Conservation (phyloP, 202 grass and related monocot species). For the Panicum virgatum region DNA sequence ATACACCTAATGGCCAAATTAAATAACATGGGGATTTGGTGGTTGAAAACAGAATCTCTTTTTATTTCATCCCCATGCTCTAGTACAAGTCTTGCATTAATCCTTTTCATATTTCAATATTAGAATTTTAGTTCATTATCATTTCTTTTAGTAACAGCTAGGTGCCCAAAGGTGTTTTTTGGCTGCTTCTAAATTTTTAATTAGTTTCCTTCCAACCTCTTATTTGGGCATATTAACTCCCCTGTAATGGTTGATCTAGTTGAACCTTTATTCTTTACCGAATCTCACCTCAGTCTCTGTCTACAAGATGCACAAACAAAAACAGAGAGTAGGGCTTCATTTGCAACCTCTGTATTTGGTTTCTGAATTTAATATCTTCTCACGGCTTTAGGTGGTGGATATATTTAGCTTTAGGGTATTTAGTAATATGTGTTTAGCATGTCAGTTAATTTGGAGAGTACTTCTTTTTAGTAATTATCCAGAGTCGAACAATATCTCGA, state of each 20-base stretch:
- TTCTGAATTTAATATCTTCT: conserved; percentile 15
- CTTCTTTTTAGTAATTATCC: not conserved
- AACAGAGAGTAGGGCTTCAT: not conserved
- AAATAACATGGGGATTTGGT: conserved; percentile 1
- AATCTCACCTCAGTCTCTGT: conserved; percentile 8
- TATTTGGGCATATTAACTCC: not conserved
- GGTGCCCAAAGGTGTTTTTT: not conserved
- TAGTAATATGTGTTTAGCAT: conserved; percentile 4
- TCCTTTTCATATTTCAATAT: not conserved
- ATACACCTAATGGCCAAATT: not conserved
- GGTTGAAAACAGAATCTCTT: not conserved
- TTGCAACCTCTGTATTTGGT: not conserved
- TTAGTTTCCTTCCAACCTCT: not conserved
- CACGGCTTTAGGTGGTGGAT: not conserved
- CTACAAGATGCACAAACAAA: not conserved
- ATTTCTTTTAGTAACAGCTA: not conserved
- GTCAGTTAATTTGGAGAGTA: conserved; percentile 21
- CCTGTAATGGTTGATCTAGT: not conserved
- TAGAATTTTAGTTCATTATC: not conserved
- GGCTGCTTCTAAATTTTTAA: not conserved
- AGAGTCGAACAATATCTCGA: not conserved
- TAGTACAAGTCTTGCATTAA: not conserved
- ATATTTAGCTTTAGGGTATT: not conserved
- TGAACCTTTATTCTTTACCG: not conserved
- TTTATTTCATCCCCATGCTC: not conserved